Evolutionary conservation across 371 early-diverging fungal genomes (phyloP).

Genomic region (Polyrhizophydium stewartii): DNA sequence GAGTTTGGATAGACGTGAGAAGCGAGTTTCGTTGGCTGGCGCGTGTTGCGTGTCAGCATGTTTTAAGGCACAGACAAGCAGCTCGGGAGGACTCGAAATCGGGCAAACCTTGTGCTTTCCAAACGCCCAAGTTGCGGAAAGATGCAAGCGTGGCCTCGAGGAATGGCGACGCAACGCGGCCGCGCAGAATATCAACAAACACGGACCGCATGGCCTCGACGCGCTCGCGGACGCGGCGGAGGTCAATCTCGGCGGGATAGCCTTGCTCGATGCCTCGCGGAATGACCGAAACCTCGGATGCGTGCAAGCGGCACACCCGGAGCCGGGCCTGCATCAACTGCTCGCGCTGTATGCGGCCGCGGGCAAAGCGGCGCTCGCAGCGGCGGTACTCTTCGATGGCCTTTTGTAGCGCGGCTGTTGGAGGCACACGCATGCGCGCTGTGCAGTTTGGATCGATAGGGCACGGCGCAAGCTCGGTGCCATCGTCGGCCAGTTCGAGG

Average conservation of each 20-base stretch:
- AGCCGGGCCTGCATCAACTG: not conserved
- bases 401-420: too few relatives aligned
- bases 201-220: slow-evolving; percentile 25
- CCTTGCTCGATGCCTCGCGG: slow-evolving; percentile 35
- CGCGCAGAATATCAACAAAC: slow-evolving; percentile 35
- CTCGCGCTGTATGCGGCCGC: not conserved
- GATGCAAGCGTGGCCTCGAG: slow-evolving; percentile 29
- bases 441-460: too few relatives aligned
- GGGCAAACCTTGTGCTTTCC: slow-evolving; percentile 42
- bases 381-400: too few relatives aligned
- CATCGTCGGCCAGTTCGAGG: too few relatives aligned
- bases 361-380: too few relatives aligned
- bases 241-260: slow-evolving; percentile 45
- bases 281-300: slow-evolving; percentile 37
- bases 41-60: too few relatives aligned
- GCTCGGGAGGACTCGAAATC: not conserved
- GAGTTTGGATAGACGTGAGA: not conserved
- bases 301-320: slow-evolving; percentile 51
- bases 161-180: slow-evolving; percentile 28
- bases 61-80: too few relatives aligned
- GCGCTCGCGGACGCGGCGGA: slow-evolving; percentile 28
- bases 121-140: slow-evolving; percentile 38
- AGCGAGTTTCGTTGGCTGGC: slow-evolving; percentile 38
- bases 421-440: too few relatives aligned
- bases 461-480: too few relatives aligned